These are phyloP conservation scores for Osmanthus fragrans DNA, from an alignment of 257 asterid genomes.

Conservation along the genomic window DNA sequence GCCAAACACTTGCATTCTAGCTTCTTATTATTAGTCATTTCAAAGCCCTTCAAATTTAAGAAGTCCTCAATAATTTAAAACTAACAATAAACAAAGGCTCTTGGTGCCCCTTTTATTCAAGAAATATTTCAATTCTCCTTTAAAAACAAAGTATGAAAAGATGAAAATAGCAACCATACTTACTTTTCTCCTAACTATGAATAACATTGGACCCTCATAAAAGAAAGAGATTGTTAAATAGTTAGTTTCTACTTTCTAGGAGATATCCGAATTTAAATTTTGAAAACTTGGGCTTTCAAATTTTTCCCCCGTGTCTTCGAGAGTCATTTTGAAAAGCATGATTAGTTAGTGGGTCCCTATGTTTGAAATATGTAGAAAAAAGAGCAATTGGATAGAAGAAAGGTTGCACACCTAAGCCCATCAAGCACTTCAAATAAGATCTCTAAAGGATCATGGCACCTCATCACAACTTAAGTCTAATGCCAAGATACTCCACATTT, in stretches of 20 bases:
- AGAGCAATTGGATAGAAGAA: neutral
- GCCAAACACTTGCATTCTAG: neutral
- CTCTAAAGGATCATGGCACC: neutral
- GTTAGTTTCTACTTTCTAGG: neutral
- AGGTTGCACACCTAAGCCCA: neutral
- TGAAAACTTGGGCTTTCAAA: neutral
- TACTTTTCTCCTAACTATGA: neutral
- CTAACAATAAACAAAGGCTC: neutral
- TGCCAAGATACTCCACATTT: neutral
- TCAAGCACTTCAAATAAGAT: neutral
- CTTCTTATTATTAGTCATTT: neutral
- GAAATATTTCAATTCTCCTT: neutral
- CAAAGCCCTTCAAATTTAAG: neutral
- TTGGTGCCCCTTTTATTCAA: neutral
- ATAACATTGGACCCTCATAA: neutral
- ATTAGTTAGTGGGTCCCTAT: neutral
- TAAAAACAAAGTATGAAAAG: neutral
- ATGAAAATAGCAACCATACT: neutral
- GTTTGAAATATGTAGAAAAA: neutral
- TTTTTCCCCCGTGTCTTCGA: neutral
- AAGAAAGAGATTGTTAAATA: neutral
- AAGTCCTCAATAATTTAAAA: neutral
- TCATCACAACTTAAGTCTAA: neutral
- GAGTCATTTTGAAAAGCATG: neutral
- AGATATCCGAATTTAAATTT: neutral